Evolutionary conservation across 805 yeast genomes (phyloP).

Genomic region (Starmerella floris): DNA sequence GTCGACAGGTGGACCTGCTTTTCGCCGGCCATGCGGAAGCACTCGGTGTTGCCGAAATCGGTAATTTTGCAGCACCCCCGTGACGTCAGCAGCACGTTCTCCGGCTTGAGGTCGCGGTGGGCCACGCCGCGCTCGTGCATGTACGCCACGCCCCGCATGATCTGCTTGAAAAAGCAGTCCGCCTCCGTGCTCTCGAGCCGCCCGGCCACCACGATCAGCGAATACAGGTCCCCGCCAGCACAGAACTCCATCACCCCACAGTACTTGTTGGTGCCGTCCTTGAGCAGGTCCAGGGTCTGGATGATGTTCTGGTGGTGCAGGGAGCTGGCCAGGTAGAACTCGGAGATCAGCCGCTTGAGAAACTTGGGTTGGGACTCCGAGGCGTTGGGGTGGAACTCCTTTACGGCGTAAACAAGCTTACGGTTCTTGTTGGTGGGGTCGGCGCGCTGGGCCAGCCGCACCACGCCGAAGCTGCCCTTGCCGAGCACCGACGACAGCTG

Average conservation of each 20-base stretch:
- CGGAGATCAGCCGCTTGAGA: slow-evolving; percentile 65
- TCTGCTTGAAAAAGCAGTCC: slow-evolving; percentile 80
- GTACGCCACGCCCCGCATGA: slow-evolving; percentile 63
- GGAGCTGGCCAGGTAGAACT: slow-evolving; percentile 72
- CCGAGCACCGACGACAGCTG: slow-evolving; percentile 86
- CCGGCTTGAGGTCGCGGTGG: slow-evolving; percentile 87
- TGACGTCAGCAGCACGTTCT: slow-evolving; percentile 56
- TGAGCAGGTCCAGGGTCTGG: slow-evolving; percentile 65
- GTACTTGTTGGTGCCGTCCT: slow-evolving; percentile 51
- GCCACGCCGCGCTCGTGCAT: slow-evolving; percentile 87
- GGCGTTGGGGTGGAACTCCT: slow-evolving; percentile 51
- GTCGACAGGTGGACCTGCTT: slow-evolving; percentile 45
- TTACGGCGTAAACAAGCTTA: slow-evolving; percentile 48
- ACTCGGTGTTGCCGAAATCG: slow-evolving; percentile 85
- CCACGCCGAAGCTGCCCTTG: slow-evolving; percentile 85
- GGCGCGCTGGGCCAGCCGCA: slow-evolving; percentile 60
- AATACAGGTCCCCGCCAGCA: slow-evolving; percentile 68
- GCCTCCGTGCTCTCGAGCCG: slow-evolving; percentile 50
- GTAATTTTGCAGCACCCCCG: slow-evolving; percentile 54
- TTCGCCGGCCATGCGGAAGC: slow-evolving; percentile 82
- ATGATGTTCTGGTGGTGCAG: slow-evolving; percentile 62
- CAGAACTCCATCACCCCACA: slow-evolving; percentile 91
- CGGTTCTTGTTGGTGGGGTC: slow-evolving; percentile 31
- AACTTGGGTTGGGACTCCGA: slow-evolving; percentile 45
- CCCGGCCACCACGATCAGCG: slow-evolving; percentile 41